Evolutionary conservation across 768 basidiomycete species (phyloP).

Genomic region (Russula abietina): DNA sequence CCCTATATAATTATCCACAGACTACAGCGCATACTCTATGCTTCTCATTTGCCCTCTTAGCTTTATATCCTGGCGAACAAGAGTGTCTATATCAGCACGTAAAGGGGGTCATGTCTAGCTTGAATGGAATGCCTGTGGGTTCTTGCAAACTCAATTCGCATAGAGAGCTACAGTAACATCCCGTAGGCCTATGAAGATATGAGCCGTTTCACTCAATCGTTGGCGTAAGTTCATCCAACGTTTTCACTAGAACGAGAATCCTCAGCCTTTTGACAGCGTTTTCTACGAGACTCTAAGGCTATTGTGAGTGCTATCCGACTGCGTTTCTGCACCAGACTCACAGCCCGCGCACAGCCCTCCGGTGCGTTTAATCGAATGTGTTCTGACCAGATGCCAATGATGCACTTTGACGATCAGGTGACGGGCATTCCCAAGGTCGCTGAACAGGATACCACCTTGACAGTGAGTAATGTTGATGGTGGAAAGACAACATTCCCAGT

Average conservation of each 20-base stretch:
- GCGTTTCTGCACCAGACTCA: background rate
- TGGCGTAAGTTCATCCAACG: conserved; percentile 19
- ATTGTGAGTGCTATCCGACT: conserved; percentile 27
- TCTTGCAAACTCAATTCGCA: background rate
- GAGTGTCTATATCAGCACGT: conserved; percentile 36
- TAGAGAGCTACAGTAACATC: background rate
- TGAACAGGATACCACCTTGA: conserved; percentile 41
- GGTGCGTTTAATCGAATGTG: background rate
- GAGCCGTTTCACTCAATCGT: conserved; percentile 20
- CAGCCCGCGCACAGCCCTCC: conserved; percentile 1
- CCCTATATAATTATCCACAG: conserved; percentile 21
- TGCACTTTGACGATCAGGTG: conserved; percentile 35
- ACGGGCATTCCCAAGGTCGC: conserved; percentile 40
- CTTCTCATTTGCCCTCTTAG: conserved; percentile 39
- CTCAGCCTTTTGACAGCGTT: conserved; percentile 31
- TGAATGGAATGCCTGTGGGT: conserved; percentile 10
- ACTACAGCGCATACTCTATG: conserved; percentile 36
- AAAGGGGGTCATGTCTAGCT: conserved; percentile 29
- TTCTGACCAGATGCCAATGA: background rate
- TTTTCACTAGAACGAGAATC: background rate
- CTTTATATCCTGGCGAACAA: conserved; percentile 39
- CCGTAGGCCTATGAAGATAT: conserved; percentile 27
- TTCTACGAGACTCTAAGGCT: conserved; percentile 47
- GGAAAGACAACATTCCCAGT: conserved; percentile 38
- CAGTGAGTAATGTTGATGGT: conserved; percentile 34